Evolutionary conservation across 225 moss, liverwort and hornwort species (phyloP), one percentile per base, ranked within the genome.

Genomic region (Climacium dendroides): DNA sequence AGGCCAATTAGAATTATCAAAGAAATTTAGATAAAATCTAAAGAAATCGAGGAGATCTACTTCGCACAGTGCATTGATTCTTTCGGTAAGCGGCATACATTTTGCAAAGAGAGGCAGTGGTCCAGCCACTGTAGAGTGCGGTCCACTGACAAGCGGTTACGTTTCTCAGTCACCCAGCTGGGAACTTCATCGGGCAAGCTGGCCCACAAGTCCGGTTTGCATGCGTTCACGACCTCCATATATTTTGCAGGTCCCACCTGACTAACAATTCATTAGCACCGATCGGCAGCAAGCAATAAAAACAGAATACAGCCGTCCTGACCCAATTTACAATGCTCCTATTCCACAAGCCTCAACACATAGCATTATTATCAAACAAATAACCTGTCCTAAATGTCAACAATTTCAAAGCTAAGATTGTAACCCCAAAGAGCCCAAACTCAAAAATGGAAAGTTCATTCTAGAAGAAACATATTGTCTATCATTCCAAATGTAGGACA

Each of bases 81-180:
- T 86, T 82, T 48, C 54, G 47, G 37, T 60, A 67, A 79, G 78
- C 45, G 61, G 87, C 96, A 90, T 97, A 99, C 99, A 92, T 93
- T 90, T 93, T 94, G 95, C 92, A 99, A 86, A 87, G 99, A 92
- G 83, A 99, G 97, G 91, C 99, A 97, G 87, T 96, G 96, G 85
- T 97, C 99, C 81, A 99, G 89, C 99, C 99, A 99, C 87, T 90
- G 94, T 52, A 99, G 91, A 41, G 99, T 97, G 85, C 99, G 96
- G 67, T 96, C 95, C 57, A 97, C 96, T 54, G 99, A 96, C 87
- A 96, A 45, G 84, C 91, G 90, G 84, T 96, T 97, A 45, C 99
- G 97, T 81, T 96, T 99, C 65, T 89, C 88, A 37, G 90, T 60
- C 53, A 92, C 95, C 96, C 95, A 96, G 58, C 92, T 89, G 35